These are phyloP conservation scores for Oenanthe sinensis DNA, from an alignment of 129 eudicot species.

Conservation along the genomic window DNA sequence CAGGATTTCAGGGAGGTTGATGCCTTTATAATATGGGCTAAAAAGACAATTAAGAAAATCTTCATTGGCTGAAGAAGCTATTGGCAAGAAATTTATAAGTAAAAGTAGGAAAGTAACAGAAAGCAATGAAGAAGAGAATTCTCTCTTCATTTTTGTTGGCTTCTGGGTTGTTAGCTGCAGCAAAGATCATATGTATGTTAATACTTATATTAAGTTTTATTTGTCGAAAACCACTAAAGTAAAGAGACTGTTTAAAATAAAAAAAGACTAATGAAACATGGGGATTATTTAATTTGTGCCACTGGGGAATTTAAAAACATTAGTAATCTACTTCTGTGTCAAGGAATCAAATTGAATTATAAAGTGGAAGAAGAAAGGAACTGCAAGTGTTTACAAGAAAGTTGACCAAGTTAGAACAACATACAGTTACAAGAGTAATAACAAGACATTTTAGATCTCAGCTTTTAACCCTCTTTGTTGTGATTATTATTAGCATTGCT, in stretches of 20 bases:
- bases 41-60: background rate
- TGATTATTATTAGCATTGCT: background rate
- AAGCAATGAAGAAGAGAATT: background rate
- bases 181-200: background rate
- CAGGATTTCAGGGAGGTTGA: slow-evolving; percentile 1
- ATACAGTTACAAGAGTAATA: background rate
- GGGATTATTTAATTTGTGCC: background rate
- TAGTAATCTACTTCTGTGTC: background rate
- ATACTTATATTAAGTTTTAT: background rate
- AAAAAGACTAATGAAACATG: background rate
- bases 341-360: background rate
- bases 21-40: background rate
- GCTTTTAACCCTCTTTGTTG: no score
- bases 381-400: background rate
- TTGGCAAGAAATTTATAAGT: background rate
- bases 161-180: background rate
- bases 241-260: background rate
- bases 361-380: background rate
- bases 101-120: background rate
- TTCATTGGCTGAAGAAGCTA: background rate
- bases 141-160: background rate
- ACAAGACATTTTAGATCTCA: no score
- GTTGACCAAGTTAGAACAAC: no score
- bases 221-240: background rate
- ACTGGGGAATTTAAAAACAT: background rate